A percentile compares a stretch with the other conserved stretches of the same genome.
These are phyloP conservation scores for Globisporangium cederbergense DNA, from an alignment of 352 stramenopile species.

Conservation along the genomic window DNA sequence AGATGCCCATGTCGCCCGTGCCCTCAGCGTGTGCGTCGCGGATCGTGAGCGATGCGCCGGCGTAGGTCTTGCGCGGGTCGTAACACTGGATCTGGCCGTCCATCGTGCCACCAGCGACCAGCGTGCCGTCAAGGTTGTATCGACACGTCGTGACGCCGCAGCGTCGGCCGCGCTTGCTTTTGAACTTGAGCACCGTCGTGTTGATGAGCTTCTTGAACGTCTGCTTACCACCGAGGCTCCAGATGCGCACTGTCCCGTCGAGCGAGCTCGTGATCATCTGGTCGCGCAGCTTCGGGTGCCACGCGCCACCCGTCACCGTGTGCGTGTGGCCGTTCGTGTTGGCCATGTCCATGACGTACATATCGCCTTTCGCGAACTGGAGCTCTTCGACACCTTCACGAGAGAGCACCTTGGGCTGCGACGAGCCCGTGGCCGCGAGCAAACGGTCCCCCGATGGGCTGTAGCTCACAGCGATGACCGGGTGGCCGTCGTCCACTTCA, in stretches of 20 bases:
- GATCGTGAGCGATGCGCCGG: conserved; percentile 54
- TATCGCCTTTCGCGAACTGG: conserved; percentile 80
- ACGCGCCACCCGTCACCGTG: conserved; percentile 59
- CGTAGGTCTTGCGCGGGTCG: conserved; percentile 70
- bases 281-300: conserved; percentile 64
- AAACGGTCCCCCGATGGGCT: conserved; percentile 75
- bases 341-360: conserved; percentile 86
- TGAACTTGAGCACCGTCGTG: conserved; percentile 78
- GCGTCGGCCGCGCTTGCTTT: conserved; percentile 69
- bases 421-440: conserved; percentile 63
- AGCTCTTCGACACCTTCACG: conserved; percentile 78
- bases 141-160: conserved; percentile 70
- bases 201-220: conserved; percentile 80
- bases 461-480: conserved; percentile 75
- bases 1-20: conserved; percentile 66
- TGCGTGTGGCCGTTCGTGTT: conserved; percentile 84
- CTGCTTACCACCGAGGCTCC: conserved; percentile 65
- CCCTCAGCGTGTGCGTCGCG: conserved; percentile 70
- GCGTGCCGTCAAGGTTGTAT: conserved; percentile 57
- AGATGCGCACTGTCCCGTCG: conserved; percentile 77
- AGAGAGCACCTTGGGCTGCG: conserved; percentile 72
- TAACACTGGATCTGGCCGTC: conserved; percentile 78
- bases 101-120: conserved; percentile 69
- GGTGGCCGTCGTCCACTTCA: conserved; percentile 78
- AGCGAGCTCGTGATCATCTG: conserved; percentile 80